phyloP scores from a whole-genome alignment of 2,329 filamentous ascomycete species.

The Lachnellula subtilissima region DNA sequence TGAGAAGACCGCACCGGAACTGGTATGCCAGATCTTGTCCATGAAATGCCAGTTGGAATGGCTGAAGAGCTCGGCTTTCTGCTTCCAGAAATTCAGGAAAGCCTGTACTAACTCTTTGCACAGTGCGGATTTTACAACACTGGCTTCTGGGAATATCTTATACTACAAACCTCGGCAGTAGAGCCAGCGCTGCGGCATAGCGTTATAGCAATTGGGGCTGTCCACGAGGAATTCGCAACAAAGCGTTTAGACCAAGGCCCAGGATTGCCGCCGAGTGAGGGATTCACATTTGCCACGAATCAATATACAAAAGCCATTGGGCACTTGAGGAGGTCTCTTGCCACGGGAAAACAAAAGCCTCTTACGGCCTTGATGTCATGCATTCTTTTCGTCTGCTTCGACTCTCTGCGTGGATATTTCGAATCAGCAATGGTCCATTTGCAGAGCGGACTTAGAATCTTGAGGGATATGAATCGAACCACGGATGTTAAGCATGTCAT shows the following conservation, averaged over 20 bases:
- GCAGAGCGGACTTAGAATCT: conserved; percentile 26
- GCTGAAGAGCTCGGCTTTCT: no score
- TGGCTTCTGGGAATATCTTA: conserved; percentile 26
- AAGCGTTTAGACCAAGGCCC: conserved; percentile 7
- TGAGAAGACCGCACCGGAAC: conserved; percentile 20
- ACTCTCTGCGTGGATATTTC: conserved; percentile 26
- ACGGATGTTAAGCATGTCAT: conserved; percentile 17
- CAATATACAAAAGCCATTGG: conserved; percentile 31
- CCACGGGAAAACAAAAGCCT: conserved; percentile 19
- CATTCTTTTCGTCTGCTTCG: conserved; percentile 29
- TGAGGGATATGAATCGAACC: conserved; percentile 14
- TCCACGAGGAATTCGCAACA: conserved; percentile 27
- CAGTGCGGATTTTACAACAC: conserved; percentile 23
- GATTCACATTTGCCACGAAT: conserved; percentile 20
- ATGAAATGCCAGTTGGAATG: no score
- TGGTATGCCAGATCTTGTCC: conserved; percentile 1
- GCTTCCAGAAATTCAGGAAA: no score
- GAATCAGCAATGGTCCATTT: conserved; percentile 29
- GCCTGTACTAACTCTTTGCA: no score
- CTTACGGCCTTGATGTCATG: conserved; percentile 27
- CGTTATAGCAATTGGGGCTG: conserved; percentile 27
- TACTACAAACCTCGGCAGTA: conserved; percentile 23
- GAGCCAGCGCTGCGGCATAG: conserved; percentile 28
- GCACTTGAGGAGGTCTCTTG: conserved; percentile 22
- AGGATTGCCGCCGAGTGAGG: conserved; percentile 7